Evolutionary conservation across 2,329 filamentous ascomycete genomes (phyloP).

Genomic region (Calonectria honghensis): DNA sequence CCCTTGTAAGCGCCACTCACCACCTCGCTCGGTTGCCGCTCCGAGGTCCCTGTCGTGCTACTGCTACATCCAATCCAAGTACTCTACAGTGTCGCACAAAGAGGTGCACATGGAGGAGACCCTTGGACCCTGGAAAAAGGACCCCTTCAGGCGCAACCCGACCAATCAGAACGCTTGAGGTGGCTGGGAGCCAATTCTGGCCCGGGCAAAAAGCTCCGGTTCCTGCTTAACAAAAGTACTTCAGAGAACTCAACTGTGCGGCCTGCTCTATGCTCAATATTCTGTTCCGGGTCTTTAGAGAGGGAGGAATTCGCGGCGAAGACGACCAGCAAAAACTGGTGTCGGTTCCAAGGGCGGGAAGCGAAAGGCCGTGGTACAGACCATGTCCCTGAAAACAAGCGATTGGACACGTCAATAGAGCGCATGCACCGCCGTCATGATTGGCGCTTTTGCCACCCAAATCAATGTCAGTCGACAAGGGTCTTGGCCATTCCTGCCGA

Average conservation of each 20-base stretch:
- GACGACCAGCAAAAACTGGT: conserved; percentile 29
- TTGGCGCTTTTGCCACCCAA: conserved; percentile 49
- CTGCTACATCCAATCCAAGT: conserved; percentile 46
- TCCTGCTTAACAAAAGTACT: conserved; percentile 41
- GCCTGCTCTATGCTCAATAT: conserved; percentile 8
- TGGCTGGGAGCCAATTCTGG: conserved; percentile 26
- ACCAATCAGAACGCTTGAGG: conserved; percentile 45
- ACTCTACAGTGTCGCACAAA: conserved; percentile 42
- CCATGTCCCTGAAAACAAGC: conserved; percentile 42
- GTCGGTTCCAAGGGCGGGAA: conserved; percentile 43
- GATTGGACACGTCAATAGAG: conserved; percentile 44
- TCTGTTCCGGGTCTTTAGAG: conserved; percentile 17
- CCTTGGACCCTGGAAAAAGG: conserved; percentile 50
- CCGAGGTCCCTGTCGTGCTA: conserved; percentile 45
- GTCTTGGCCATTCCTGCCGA: conserved; percentile 47
- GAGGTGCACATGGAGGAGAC: conserved; percentile 41
- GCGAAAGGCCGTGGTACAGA: conserved; percentile 44
- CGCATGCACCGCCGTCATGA: conserved; percentile 39
- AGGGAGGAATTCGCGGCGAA: conserved; percentile 24
- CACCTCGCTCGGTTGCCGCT: conserved; percentile 39
- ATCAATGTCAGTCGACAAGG: conserved; percentile 46
- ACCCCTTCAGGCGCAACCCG: conserved; percentile 37
- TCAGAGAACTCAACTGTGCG: conserved; percentile 31
- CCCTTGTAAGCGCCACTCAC: conserved; percentile 29
- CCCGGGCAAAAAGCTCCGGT: conserved; percentile 52